phyloP scores from a whole-genome alignment of 2,329 filamentous ascomycete genomes.

The Emergomyces orientalis region DNA sequence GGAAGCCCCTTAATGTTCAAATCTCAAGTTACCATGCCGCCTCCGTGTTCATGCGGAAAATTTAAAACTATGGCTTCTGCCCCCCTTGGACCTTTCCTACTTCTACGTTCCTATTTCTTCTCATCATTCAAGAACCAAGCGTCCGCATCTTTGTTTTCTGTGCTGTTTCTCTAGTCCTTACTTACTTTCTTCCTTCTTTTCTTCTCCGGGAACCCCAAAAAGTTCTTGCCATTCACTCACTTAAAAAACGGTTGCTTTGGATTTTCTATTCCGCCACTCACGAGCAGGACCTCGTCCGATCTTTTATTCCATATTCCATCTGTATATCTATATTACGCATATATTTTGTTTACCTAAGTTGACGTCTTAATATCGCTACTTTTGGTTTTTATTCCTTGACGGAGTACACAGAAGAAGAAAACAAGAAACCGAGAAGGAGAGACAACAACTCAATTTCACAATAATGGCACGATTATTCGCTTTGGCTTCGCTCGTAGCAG shows the following conservation, averaged over 20 bases:
- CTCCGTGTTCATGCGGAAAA: not conserved
- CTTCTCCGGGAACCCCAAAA: slow-evolving; percentile 8
- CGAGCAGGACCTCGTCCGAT: slow-evolving; percentile 13
- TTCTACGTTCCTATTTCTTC: not conserved
- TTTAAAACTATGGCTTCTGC: slow-evolving; percentile 4
- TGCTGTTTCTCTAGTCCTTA: not conserved
- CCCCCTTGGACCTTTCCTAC: not conserved
- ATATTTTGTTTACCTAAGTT: slow-evolving; percentile 6
- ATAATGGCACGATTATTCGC: slow-evolving; percentile 15
- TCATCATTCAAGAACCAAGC: not conserved
- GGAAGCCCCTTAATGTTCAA: not conserved
- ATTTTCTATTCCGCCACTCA: not conserved
- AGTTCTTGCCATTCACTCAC: slow-evolving; percentile 9
- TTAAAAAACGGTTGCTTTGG: not conserved
- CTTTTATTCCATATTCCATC: not conserved
- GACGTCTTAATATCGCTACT: slow-evolving; percentile 10
- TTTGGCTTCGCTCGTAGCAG: slow-evolving; percentile 13
- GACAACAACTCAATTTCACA: not conserved
- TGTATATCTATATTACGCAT: not conserved
- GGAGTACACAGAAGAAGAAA: not conserved
- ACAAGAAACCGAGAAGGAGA: slow-evolving; percentile 1
- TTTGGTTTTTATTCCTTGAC: slow-evolving; percentile 23
- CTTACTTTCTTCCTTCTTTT: slow-evolving; percentile 14
- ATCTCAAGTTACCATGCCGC: not conserved
- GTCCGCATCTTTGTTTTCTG: not conserved